Evolutionary conservation across 1,284 basidiomycete genomes (phyloP).

Genomic region (Cryptococcus wingfieldii): DNA sequence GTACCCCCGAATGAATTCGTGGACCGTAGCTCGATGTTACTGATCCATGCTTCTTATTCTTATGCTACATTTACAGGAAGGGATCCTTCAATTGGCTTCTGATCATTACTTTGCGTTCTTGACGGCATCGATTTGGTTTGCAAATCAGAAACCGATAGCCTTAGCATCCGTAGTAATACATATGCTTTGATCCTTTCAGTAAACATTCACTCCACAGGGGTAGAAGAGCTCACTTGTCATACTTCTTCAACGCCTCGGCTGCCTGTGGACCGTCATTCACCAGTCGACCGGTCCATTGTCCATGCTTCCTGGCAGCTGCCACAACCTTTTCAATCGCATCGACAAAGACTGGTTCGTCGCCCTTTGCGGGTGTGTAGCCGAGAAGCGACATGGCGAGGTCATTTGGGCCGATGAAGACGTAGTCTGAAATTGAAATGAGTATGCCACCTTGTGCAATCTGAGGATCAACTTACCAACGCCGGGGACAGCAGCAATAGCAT

Average conservation of each 20-base stretch:
- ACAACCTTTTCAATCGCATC: slow-evolving; percentile 32
- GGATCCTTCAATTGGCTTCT: too few relatives aligned
- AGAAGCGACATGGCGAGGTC: slow-evolving; percentile 37
- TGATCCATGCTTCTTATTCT: too few relatives aligned
- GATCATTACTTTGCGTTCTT: too few relatives aligned
- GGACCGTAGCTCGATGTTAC: too few relatives aligned
- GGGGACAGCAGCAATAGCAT: slow-evolving; percentile 31
- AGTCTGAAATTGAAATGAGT: slow-evolving; percentile 17
- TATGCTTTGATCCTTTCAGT: too few relatives aligned
- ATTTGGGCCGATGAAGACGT: slow-evolving; percentile 41
- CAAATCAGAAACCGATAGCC: too few relatives aligned
- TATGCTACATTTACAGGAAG: too few relatives aligned
- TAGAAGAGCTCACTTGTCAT: neutral
- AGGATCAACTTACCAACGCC: slow-evolving; percentile 28
- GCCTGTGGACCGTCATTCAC: slow-evolving; percentile 25
- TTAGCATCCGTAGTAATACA: too few relatives aligned
- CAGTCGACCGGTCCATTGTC: slow-evolving; percentile 31
- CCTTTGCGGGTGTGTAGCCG: slow-evolving; percentile 32
- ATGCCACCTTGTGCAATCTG: too few relatives aligned
- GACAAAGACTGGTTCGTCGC: slow-evolving; percentile 30
- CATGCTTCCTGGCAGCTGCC: slow-evolving; percentile 24
- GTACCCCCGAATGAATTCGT: too few relatives aligned
- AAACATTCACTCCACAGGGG: too few relatives aligned
- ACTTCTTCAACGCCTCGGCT: slow-evolving; percentile 13
- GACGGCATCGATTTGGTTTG: too few relatives aligned